Base-by-base conservation (phyloP, 192 early-diverging fungal genomes). In the Rhizophlyctis rosea region DNA sequence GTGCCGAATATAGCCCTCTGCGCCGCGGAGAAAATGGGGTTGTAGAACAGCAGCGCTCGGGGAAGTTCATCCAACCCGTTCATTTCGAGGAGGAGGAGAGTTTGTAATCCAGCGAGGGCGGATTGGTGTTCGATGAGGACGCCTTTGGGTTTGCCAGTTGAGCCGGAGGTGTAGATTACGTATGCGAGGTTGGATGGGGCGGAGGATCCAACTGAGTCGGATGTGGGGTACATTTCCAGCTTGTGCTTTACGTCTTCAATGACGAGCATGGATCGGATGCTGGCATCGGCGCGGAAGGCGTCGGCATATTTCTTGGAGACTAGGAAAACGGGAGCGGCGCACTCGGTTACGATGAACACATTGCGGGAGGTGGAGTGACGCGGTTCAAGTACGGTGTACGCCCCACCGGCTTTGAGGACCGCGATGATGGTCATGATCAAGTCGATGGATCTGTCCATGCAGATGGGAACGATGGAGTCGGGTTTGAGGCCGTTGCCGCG, bases 121-220 rank as follows among this genome's bases (percentile, higher is more conserved):
- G 64, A 54, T 11, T 60, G 2, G 50, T 75, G 69, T 4, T 30
- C 27, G 33, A 76, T 55, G 25, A 75, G 14, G 9, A 61, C 61
- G 14, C 76, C 76, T 29, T 77, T 77, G 3, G 76, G 76, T 33
- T 62, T 49, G 23, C 76, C 76, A 9, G 73, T 77, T n/a, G 74
- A 71, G 4, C 76, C 76, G 9, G 68, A 72, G 9, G 76, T 77
- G 59, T 68, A 77, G 9, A 76, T 35, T n/a, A 62, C 57, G 50
- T 76, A 77, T 4, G 76, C 73, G 14, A 67, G 64, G 70, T 77
- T n/a, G n/a, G n/a, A n/a, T n/a, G n/a, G n/a, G n/a, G n/a, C n/a
- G n/a, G n/a, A n/a, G n/a, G n/a, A n/a, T n/a, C n/a, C n/a, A n/a
- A n/a, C n/a, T n/a, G n/a, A n/a, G n/a, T n/a, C n/a, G n/a, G n/a